Evolutionary conservation across 2,329 filamentous ascomycete genomes (phyloP), one percentile per base, ranked within the genome.

Genomic region (Tetracladium maxilliforme): DNA sequence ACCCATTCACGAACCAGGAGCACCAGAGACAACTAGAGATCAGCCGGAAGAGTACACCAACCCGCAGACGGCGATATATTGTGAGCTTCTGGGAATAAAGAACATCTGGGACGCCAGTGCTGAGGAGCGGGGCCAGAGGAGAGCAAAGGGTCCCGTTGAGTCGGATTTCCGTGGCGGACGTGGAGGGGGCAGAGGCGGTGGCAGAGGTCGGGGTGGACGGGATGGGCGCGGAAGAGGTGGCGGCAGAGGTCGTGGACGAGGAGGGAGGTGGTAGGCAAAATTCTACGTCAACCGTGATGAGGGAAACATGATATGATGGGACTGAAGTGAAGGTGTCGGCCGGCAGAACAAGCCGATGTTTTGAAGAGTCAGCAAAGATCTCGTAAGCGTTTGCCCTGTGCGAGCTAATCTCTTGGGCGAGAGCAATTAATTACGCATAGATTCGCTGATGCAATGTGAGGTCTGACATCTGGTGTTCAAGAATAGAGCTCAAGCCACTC

Each of bases 11-110:
- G 60, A 72, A 21, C 52, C 58, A 2, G 52, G 57, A 0, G 52
- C 61, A 6, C 66, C 71, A 0, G 65, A 74, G 34, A 58, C 55
- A 14, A 66, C 70, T 1, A 40, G 57, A 0, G 57, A 73, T n/a
- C 65, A 72, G 45, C 82, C 84, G 2, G 55, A 60, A 2, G 86
- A 94, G 50, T 87, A 87, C 45, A 82, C 71, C 4, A 95, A 90
- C 42, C 75, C 78, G 9, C 87, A 95, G 52, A 95, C 84, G 6
- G 58, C 56, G n/a, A 51, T 59, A 4, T 95, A 87, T 44, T 98
- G 90, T 48, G 57, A 73, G 28, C 51, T 95, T 28, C 40, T 95
- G 2, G 72, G 66, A 7, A 72, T 98, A 17, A 54, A 67, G 6
- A 92, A 95, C 45, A 60, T 73, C 7, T 92, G 70, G 58, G 62